Percentiles rank a stretch among this genome's conserved stretches.
phyloP scores from a whole-genome alignment of 202 grass and related monocot species.

The Panicum virgatum region DNA sequence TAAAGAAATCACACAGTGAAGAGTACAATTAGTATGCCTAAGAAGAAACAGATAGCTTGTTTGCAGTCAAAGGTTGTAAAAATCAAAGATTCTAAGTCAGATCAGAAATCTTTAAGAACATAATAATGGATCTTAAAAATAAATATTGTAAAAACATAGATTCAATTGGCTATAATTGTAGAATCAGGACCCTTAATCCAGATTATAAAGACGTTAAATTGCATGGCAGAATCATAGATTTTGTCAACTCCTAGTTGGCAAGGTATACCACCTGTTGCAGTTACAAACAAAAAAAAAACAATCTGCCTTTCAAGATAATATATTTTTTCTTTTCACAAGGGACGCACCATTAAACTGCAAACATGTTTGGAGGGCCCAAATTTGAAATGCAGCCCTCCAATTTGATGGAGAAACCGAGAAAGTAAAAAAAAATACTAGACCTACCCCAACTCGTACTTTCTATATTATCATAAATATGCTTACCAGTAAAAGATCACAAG shows the following conservation, averaged over 20 bases:
- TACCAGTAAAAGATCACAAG: conserved; percentile 81
- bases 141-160: too few species aligned
- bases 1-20: neutral
- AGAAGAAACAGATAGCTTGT: neutral
- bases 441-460: neutral
- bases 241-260: neutral
- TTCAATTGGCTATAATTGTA: too few species aligned
- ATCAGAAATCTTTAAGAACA: neutral
- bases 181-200: too few species aligned
- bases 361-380: neutral
- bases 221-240: too few species aligned
- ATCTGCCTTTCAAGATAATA: neutral
- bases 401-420: neutral
- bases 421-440: neutral
- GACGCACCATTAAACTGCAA: neutral
- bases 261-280: neutral
- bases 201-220: too few species aligned
- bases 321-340: neutral
- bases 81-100: neutral
- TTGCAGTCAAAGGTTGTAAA: neutral
- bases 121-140: too few species aligned
- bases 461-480: conserved; percentile 26
- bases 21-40: neutral
- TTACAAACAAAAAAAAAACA: neutral
- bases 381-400: neutral